phyloP scores from a whole-genome alignment of 176 grass and related monocot genomes.

The Puccinellia tenuiflora region DNA sequence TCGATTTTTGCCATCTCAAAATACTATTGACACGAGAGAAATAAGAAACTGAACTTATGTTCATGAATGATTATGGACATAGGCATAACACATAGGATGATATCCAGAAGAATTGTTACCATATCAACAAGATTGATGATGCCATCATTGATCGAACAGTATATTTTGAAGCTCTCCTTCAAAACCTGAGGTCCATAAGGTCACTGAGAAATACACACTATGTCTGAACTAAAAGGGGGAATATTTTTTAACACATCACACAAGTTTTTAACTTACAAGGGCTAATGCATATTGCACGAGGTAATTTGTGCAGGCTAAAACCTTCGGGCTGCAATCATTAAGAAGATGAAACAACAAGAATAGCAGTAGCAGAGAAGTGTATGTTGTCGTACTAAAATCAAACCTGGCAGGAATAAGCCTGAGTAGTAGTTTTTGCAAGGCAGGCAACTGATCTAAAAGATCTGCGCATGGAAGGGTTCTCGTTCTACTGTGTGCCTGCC shows the following conservation, averaged over 20 bases:
- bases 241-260: not conserved
- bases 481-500: conserved; percentile 85
- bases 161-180: conserved; percentile 98
- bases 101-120: conserved; percentile 39
- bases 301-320: conserved; percentile 61
- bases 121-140: conserved; percentile 99
- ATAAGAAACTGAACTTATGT: not conserved
- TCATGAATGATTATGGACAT: conserved; percentile 15
- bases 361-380: not conserved
- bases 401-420: conserved; percentile 88
- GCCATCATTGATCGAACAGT: conserved; percentile 94
- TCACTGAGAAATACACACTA: conserved; percentile 9
- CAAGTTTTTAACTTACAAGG: conserved; percentile 52
- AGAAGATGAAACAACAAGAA: conserved; percentile 19
- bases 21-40: conserved; percentile 46
- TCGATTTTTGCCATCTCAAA: conserved; percentile 97
- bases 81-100: not conserved
- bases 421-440: conserved; percentile 79
- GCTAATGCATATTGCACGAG: conserved; percentile 83
- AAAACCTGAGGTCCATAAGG: conserved; percentile 56
- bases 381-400: not conserved
- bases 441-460: conserved; percentile 84
- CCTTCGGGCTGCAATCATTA: conserved; percentile 73
- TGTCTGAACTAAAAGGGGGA: not conserved
- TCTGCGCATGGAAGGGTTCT: conserved; percentile 64